Percentiles rank a stretch among this genome's conserved stretches.
Evolutionary conservation across 148 eudicot genomes (phyloP).

Genomic region (Chenopodium quinoa): DNA sequence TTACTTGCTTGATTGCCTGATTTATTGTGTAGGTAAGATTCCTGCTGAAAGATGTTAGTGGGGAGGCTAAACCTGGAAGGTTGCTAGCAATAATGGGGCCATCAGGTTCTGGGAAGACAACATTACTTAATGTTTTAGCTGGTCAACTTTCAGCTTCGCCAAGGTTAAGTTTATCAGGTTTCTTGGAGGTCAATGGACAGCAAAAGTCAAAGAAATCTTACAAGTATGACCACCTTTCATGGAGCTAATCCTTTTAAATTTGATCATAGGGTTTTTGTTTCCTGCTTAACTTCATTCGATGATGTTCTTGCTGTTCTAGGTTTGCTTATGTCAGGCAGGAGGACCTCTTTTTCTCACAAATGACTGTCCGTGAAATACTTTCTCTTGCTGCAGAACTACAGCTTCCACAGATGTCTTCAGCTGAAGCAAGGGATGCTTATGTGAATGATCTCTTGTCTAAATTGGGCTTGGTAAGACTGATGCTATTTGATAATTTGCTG

Average conservation of each 20-base stretch:
- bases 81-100: constrained; percentile 98
- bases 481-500: constrained; percentile 19
- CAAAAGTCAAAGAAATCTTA: constrained; percentile 46
- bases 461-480: constrained; percentile 77
- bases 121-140: constrained; percentile 86
- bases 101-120: constrained; percentile 98
- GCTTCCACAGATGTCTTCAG: constrained; percentile 71
- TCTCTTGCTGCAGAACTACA: constrained; percentile 97
- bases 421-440: constrained; percentile 77
- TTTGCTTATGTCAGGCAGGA: constrained; percentile 93
- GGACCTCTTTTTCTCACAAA: constrained; percentile 95
- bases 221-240: constrained; percentile 60
- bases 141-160: constrained; percentile 78
- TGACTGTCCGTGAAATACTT: constrained; percentile 93
- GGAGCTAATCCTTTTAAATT: neutral
- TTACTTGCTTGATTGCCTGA: neutral
- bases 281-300: neutral
- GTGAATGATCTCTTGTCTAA: constrained; percentile 74
- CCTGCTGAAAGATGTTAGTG: constrained; percentile 74
- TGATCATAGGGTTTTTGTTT: neutral
- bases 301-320: constrained; percentile 40
- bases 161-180: constrained; percentile 75
- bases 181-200: constrained; percentile 88
- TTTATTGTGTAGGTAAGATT: constrained; percentile 57
- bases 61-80: constrained; percentile 91